phyloP scores from a whole-genome alignment of 116 monocot species.

The Papilionanthe hybrid region DNA sequence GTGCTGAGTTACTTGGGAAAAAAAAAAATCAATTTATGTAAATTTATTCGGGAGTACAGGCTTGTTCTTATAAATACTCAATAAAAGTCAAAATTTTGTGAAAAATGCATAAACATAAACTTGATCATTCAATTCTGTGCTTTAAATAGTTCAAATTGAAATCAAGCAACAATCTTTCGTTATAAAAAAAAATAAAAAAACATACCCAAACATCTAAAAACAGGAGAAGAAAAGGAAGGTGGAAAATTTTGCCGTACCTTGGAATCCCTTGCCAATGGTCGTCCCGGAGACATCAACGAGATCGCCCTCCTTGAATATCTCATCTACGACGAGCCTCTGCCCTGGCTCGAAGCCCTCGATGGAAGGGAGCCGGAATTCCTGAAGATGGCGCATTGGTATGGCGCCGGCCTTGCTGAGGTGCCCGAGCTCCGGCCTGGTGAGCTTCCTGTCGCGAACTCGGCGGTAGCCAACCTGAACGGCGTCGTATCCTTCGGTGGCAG shows the following conservation, averaged over 20 bases:
- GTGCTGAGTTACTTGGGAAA: no score
- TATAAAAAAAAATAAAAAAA: no score
- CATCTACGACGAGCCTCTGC: constrained; percentile 53
- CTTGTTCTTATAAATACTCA: no score
- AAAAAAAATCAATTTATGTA: no score
- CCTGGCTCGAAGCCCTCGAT: constrained; percentile 76
- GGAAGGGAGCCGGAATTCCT: constrained; percentile 78
- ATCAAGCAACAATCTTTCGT: background rate
- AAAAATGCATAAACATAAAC: no score
- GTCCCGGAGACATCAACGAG: constrained; percentile 80
- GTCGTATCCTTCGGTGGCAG: constrained; percentile 89
- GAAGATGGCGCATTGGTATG: constrained; percentile 77
- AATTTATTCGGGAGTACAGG: no score
- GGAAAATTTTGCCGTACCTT: constrained; percentile 40
- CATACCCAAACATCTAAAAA: background rate
- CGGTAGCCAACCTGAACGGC: constrained; percentile 91
- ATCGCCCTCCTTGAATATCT: constrained; percentile 92
- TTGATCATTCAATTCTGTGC: no score
- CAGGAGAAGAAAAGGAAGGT: background rate
- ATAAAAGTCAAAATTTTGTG: no score
- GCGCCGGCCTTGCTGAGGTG: constrained; percentile 81
- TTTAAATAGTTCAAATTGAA: background rate
- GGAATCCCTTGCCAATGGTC: constrained; percentile 92
- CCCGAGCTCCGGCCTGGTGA: constrained; percentile 84
- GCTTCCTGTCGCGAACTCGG: constrained; percentile 76